Base-by-base conservation (phyloP, 1,284 basidiomycete genomes). In the Lentinus polychrous region DNA sequence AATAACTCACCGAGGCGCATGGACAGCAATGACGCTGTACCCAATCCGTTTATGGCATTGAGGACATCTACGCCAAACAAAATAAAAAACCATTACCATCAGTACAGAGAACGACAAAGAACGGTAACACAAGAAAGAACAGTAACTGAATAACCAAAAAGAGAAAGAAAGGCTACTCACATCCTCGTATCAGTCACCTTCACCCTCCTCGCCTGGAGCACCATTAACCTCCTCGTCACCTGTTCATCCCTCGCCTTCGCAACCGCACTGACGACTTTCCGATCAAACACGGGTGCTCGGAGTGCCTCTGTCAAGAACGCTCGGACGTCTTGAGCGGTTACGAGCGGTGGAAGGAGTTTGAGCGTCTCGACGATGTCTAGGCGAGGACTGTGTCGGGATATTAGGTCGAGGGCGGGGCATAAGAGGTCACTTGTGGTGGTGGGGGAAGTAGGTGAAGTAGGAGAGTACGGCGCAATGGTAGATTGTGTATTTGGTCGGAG, bases 21-120 rank as follows among this genome's bases (percentile, higher is more conserved):
- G 94, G 0, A 98, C 92, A 0, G 94, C 92, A 57, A 99, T 93
- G 34, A 96, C 94, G 52, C 91, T 94, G 57, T 86, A 88, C 0
- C 96, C 96, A 23, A 99, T 72, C 17, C 94, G 80, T 61, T 98
- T 98, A 63, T 94, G 88, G 65, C 95, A 99, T 61, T 93, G 87
- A 0, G 93, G 93, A 60, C 96, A 98, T 66, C 93, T 95, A 54
- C 48, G 33, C 40, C 35, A 37, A 18, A 23, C 5, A 22, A 12
- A 3, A 22, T 40, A 7, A 38, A 8, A 8, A 14, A 43, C 33
- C n/a, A 43, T n/a, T n/a, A n/a, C 12, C 38, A 31, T 50, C 31
- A 52, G 18, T n/a, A n/a, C n/a, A n/a, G n/a, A n/a, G n/a, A n/a
- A n/a, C n/a, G n/a, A n/a, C n/a, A n/a, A n/a, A n/a, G n/a, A n/a